phyloP scores from a whole-genome alignment of 2,329 filamentous ascomycete genomes.

The Aspergillus felis region DNA sequence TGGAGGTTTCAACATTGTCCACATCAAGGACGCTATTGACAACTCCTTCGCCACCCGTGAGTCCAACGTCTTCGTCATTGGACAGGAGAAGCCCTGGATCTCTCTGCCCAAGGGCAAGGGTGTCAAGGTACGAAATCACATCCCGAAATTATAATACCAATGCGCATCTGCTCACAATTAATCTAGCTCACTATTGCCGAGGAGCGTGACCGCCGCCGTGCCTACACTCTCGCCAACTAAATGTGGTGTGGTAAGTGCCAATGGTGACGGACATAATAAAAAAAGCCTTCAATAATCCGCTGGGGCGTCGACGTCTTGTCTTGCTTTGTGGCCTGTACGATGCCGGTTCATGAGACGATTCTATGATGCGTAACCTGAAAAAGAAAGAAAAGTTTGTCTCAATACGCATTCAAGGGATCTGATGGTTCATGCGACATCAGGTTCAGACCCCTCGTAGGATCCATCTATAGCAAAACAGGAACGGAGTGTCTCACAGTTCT shows the following conservation, averaged over 20 bases:
- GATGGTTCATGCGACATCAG: slow-evolving; percentile 1
- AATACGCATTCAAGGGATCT: slow-evolving; percentile 6
- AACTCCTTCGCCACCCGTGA: slow-evolving; percentile 99
- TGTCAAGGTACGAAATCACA: slow-evolving; percentile 66
- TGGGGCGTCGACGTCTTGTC: slow-evolving; percentile 35
- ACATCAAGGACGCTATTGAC: slow-evolving; percentile 99
- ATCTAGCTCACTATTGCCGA: slow-evolving; percentile 85
- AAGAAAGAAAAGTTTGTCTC: slow-evolving; percentile 17
- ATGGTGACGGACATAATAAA: slow-evolving; percentile 20
- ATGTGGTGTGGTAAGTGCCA: slow-evolving; percentile 23
- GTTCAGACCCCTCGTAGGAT: slow-evolving; percentile 25
- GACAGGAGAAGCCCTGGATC: slow-evolving; percentile 98
- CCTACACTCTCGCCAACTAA: slow-evolving; percentile 56
- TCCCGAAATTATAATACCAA: neutral
- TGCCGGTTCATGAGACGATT: slow-evolving; percentile 24
- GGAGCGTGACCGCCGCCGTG: slow-evolving; percentile 97
- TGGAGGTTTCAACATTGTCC: slow-evolving; percentile 99
- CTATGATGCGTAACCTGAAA: slow-evolving; percentile 17
- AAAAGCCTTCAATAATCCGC: slow-evolving; percentile 27
- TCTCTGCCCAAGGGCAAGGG: slow-evolving; percentile 99
- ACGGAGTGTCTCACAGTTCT: slow-evolving; percentile 24
- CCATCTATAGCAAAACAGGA: slow-evolving; percentile 28
- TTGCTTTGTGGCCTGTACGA: slow-evolving; percentile 35
- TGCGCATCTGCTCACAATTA: slow-evolving; percentile 16
- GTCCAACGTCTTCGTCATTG: slow-evolving; percentile 99